phyloP scores from a whole-genome alignment of 495 filamentous ascomycete genomes.

The Aspergillus steynii region DNA sequence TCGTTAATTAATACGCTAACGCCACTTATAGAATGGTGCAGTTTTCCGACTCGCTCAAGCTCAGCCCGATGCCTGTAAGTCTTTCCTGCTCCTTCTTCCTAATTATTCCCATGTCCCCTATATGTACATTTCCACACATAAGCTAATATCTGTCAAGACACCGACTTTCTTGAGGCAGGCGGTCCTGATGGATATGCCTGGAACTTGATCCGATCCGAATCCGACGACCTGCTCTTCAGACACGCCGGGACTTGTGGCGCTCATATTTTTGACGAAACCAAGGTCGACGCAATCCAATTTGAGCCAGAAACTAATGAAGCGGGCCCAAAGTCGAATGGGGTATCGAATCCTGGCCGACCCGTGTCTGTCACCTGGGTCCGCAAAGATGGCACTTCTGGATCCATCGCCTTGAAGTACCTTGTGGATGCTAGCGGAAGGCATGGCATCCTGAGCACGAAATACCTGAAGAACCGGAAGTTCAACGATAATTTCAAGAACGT shows the following conservation, averaged over 20 bases:
- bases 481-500: constrained; percentile 41
- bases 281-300: not conserved
- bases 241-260: constrained; percentile 50
- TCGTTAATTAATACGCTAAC: too few species aligned
- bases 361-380: not conserved
- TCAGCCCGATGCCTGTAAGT: constrained; percentile 21
- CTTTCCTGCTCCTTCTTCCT: too few species aligned
- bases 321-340: too few species aligned
- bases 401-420: not conserved
- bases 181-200: constrained; percentile 46
- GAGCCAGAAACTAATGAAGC: not conserved
- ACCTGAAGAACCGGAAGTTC: constrained; percentile 36
- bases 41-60: constrained; percentile 5
- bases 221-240: constrained; percentile 51
- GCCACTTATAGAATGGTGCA: constrained; percentile 2
- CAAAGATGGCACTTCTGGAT: not conserved
- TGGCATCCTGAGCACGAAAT: constrained; percentile 26
- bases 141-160: constrained; percentile 26
- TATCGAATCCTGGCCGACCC: not conserved
- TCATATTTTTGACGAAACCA: constrained; percentile 34
- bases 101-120: not conserved
- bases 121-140: not conserved
- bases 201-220: constrained; percentile 55
- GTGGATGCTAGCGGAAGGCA: not conserved
- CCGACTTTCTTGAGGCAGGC: constrained; percentile 48